phyloP scores from a whole-genome alignment of 768 basidiomycete species.

The Russula sp. region DNA sequence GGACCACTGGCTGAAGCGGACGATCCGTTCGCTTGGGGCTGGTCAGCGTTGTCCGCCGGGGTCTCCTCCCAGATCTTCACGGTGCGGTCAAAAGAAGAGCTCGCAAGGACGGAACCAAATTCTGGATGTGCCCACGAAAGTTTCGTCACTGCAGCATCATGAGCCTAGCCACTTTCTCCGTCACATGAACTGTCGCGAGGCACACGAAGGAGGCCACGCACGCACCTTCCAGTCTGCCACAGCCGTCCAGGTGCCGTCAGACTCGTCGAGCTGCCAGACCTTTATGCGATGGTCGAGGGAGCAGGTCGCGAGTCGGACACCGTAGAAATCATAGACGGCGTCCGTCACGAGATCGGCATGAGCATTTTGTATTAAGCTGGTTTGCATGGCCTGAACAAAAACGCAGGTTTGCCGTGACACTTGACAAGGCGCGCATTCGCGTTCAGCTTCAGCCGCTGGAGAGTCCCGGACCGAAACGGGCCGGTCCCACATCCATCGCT shows the following conservation, averaged over 20 bases:
- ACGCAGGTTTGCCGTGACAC: neutral
- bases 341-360: constrained; percentile 81
- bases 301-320: constrained; percentile 71
- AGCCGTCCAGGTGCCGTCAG: constrained; percentile 62
- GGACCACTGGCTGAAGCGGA: constrained; percentile 16
- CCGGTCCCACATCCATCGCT: neutral
- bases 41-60: constrained; percentile 26
- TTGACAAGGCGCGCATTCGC: neutral
- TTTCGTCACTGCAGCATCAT: constrained; percentile 82
- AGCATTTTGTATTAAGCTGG: constrained; percentile 68
- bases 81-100: constrained; percentile 82
- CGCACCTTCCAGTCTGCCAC: constrained; percentile 90
- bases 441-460: neutral
- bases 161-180: constrained; percentile 50
- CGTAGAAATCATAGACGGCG: constrained; percentile 87
- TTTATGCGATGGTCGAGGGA: constrained; percentile 85
- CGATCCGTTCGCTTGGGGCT: constrained; percentile 26
- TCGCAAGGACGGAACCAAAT: constrained; percentile 82
- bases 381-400: constrained; percentile 54
- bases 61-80: constrained; percentile 89
- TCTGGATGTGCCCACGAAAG: constrained; percentile 90
- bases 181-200: constrained; percentile 1
- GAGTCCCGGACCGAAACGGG: constrained; percentile 1
- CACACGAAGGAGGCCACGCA: neutral
- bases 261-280: constrained; percentile 74